These are phyloP conservation scores for Somion occarium DNA, from an alignment of 1,284 basidiomycete genomes.

Conservation along the genomic window DNA sequence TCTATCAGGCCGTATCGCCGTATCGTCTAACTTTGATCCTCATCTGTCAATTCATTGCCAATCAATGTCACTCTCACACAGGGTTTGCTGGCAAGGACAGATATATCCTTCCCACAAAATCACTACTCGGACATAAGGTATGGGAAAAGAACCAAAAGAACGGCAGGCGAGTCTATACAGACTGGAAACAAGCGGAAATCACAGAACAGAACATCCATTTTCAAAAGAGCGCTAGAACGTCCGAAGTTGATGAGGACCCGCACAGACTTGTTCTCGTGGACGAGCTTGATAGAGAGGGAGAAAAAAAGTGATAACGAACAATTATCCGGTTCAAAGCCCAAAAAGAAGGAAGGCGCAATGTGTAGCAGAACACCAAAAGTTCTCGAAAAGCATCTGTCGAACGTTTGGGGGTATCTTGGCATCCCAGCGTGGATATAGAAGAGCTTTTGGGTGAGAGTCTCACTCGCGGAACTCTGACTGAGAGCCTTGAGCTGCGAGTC, in stretches of 20 bases:
- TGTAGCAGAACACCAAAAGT: not conserved
- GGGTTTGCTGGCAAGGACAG: not conserved
- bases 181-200: not conserved
- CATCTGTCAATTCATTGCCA: not conserved
- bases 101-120: not conserved
- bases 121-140: not conserved
- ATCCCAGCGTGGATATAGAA: slow-evolving; percentile 9
- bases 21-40: not conserved
- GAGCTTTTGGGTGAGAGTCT: slow-evolving; percentile 18
- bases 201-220: not conserved
- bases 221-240: not conserved
- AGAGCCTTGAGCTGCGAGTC: slow-evolving; percentile 78
- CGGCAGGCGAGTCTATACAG: not conserved
- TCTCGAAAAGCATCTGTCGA: slow-evolving; percentile 1
- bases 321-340: slow-evolving; percentile 7
- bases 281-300: no score
- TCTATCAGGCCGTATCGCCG: not conserved
- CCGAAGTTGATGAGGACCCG: slow-evolving; percentile 2
- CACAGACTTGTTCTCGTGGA: not conserved
- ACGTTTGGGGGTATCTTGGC: slow-evolving; percentile 26
- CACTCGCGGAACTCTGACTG: slow-evolving; percentile 32
- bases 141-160: not conserved
- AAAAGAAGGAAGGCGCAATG: slow-evolving; percentile 7
- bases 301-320: not conserved
- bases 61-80: not conserved